Evolutionary conservation across 208 protist genomes (phyloP).

Genomic region (Chromosphaera perkinsii): DNA sequence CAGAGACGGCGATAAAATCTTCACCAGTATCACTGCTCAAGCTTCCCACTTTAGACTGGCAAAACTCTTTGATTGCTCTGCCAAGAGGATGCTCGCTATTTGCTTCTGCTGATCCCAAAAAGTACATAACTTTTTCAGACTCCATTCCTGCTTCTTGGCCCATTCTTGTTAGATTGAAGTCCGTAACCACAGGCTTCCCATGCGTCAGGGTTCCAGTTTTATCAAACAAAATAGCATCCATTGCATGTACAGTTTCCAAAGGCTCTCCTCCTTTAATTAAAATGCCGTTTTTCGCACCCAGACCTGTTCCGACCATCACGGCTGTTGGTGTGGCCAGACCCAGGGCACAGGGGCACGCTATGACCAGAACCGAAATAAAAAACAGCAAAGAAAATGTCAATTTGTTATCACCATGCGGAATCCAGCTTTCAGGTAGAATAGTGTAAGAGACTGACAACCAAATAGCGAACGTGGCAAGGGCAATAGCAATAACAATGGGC

Average conservation of each 20-base stretch:
- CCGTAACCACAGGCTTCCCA: slow-evolving; percentile 70
- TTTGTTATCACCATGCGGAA: neutral
- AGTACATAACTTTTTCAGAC: neutral
- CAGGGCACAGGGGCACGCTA: slow-evolving; percentile 91
- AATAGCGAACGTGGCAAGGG: slow-evolving; percentile 74
- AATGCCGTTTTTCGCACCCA: slow-evolving; percentile 64
- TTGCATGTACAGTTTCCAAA: slow-evolving; percentile 63
- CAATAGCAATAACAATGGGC: slow-evolving; percentile 73
- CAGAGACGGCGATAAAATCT: neutral
- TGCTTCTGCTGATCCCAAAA: slow-evolving; percentile 16
- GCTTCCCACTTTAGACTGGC: slow-evolving; percentile 77
- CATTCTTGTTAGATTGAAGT: neutral
- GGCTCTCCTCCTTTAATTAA: slow-evolving; percentile 81
- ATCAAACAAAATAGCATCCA: slow-evolving; percentile 80
- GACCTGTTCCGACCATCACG: slow-evolving; percentile 86
- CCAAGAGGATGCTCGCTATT: slow-evolving; percentile 34
- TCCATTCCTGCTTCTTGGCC: neutral
- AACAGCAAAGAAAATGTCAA: slow-evolving; percentile 67
- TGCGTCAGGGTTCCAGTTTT: slow-evolving; percentile 95
- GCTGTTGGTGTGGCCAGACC: slow-evolving; percentile 89
- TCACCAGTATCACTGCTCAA: slow-evolving; percentile 49
- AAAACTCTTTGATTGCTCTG: slow-evolving; percentile 16
- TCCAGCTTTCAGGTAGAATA: neutral
- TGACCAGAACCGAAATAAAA: slow-evolving; percentile 83
- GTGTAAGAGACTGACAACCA: slow-evolving; percentile 58